A percentile compares a stretch with the other conserved stretches of the same genome.
Evolutionary conservation across 345 rosid genomes (phyloP).

Genomic region (Brassica nigra): DNA sequence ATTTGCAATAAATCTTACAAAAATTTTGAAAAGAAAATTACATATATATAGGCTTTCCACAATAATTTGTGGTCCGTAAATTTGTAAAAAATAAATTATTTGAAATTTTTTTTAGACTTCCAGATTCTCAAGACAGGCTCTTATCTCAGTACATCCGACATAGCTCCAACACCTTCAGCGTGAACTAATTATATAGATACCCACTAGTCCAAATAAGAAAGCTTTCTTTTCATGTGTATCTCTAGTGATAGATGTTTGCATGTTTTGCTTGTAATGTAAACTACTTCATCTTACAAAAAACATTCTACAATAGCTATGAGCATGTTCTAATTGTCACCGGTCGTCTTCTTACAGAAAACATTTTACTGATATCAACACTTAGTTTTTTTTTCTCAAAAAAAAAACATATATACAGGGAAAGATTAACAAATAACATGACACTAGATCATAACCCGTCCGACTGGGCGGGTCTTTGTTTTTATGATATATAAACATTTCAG

Average conservation of each 20-base stretch:
- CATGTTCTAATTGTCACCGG: background rate
- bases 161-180: background rate
- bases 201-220: too few relatives aligned
- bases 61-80: too few relatives aligned
- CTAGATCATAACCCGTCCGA: too few relatives aligned
- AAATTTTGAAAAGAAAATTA: too few relatives aligned
- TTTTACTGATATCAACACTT: background rate
- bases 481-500: too few relatives aligned
- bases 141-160: background rate
- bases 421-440: background rate
- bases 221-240: too few relatives aligned
- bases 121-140: too few relatives aligned
- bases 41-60: too few relatives aligned
- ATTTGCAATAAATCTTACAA: too few relatives aligned
- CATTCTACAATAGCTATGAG: background rate
- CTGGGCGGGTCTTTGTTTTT: too few relatives aligned
- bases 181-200: background rate
- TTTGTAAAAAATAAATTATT: too few relatives aligned
- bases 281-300: background rate
- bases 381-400: background rate
- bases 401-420: background rate
- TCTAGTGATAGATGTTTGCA: background rate
- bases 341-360: background rate
- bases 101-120: too few relatives aligned
- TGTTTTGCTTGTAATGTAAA: conserved; percentile 31